Evolutionary conservation across 1,284 basidiomycete species (phyloP).

Genomic region (Puccinia novopanici): DNA sequence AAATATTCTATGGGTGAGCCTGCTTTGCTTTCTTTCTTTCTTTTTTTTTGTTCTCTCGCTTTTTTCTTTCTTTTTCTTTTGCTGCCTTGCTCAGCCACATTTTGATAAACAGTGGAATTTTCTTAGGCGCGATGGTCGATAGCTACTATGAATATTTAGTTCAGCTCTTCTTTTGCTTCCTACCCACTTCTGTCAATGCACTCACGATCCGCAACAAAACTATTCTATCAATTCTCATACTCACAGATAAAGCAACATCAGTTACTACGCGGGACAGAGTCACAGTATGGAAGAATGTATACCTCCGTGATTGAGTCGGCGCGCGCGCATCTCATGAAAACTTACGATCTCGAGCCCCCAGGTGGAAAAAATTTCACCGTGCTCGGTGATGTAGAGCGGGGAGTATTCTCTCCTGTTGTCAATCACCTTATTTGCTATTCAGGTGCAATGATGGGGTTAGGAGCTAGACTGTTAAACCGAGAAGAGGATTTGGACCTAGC

Average conservation of each 20-base stretch:
- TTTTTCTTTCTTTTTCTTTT: background rate
- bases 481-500: conserved; percentile 59
- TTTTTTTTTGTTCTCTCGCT: background rate
- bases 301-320: conserved; percentile 61
- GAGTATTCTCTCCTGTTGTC: conserved; percentile 51
- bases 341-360: conserved; percentile 60
- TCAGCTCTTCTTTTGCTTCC: background rate
- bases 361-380: conserved; percentile 59
- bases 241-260: conserved; percentile 59
- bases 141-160: conserved; percentile 65
- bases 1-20: conserved; percentile 62
- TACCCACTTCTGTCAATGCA: background rate
- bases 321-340: conserved; percentile 59
- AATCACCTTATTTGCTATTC: conserved; percentile 64
- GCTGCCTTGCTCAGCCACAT: background rate
- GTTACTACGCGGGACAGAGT: conserved; percentile 61
- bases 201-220: background rate
- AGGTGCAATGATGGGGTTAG: conserved; percentile 65
- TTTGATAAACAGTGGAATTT: background rate
- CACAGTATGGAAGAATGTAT: conserved; percentile 63
- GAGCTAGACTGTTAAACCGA: conserved; percentile 62
- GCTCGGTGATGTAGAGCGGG: conserved; percentile 53
- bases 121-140: conserved; percentile 54
- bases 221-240: background rate
- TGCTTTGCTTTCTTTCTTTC: background rate